Conservation (phyloP, 1,284 basidiomycete species). For the Phellopilus nigrolimitatus region DNA sequence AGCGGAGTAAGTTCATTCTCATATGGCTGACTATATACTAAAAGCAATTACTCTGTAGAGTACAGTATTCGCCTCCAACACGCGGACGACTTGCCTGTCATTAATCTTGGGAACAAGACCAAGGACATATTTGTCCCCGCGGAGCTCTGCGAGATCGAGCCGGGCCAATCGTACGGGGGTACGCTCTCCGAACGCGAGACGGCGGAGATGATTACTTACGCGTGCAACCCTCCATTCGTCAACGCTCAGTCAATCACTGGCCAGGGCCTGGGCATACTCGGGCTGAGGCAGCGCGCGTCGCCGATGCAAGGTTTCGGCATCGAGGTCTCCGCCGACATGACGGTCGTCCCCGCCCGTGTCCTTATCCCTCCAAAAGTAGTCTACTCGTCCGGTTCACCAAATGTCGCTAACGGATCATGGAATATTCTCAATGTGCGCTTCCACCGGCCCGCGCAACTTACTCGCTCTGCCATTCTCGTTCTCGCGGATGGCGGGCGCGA, state of each 20-base stretch:
- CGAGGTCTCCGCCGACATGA: conserved; percentile 49
- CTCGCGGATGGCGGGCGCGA: too few relatives aligned
- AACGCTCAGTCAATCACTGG: too few relatives aligned
- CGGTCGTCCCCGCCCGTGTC: conserved; percentile 55
- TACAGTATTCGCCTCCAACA: conserved; percentile 51
- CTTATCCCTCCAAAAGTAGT: conserved; percentile 51
- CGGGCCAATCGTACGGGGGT: conserved; percentile 49
- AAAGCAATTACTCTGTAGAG: conserved; percentile 35
- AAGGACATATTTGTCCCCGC: conserved; percentile 51
- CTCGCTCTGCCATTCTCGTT: too few relatives aligned
- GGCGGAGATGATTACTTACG: conserved; percentile 51
- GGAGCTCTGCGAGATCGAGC: conserved; percentile 60
- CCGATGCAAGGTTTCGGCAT: too few relatives aligned
- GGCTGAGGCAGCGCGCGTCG: too few relatives aligned
- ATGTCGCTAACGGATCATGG: conserved; percentile 57
- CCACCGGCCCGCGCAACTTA: conserved; percentile 50
- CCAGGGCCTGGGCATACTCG: too few relatives aligned
- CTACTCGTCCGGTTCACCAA: conserved; percentile 43
- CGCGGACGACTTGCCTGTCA: too few relatives aligned
- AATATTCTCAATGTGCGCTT: conserved; percentile 52
- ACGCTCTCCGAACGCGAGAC: too few relatives aligned
- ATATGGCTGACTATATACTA: background rate
- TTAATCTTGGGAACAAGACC: conserved; percentile 46
- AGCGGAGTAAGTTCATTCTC: conserved; percentile 41
- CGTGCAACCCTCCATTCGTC: too few relatives aligned